Evolutionary conservation across 2,329 filamentous ascomycete genomes (phyloP).

Genomic region (Macrophomina tecta): DNA sequence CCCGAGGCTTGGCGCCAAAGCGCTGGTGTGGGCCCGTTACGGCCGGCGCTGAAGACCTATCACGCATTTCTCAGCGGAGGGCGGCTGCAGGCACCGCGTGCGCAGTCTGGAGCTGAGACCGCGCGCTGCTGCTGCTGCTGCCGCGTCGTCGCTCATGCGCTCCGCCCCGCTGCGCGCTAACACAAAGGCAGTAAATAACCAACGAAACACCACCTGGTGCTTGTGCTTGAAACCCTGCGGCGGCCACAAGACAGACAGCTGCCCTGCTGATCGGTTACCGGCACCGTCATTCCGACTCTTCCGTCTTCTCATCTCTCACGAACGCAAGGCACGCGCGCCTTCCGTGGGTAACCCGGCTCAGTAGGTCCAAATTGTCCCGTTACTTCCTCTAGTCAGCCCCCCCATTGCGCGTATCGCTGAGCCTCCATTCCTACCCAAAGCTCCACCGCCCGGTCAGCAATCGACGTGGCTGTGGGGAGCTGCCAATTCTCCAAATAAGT

Average conservation of each 20-base stretch:
- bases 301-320: slow-evolving; percentile 1
- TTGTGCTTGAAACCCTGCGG: neutral
- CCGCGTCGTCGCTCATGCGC: neutral
- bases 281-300: slow-evolving; percentile 12
- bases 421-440: slow-evolving; percentile 11
- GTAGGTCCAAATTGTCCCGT: slow-evolving; percentile 7
- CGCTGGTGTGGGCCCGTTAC: slow-evolving; percentile 4
- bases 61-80: neutral
- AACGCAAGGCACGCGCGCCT: neutral
- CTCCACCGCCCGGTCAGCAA: slow-evolving; percentile 5
- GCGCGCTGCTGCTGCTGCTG: neutral
- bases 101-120: neutral
- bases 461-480: slow-evolving; percentile 10
- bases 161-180: slow-evolving; percentile 23
- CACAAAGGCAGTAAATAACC: slow-evolving; percentile 12
- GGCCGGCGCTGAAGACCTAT: neutral
- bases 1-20: slow-evolving; percentile 25
- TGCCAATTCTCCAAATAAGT: neutral
- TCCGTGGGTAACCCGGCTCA: slow-evolving; percentile 22
- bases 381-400: slow-evolving; percentile 24
- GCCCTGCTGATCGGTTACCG: slow-evolving; percentile 14
- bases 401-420: slow-evolving; percentile 14
- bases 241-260: neutral
- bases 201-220: slow-evolving; percentile 11
- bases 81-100: neutral